A percentile compares a stretch with the other conserved stretches of the same genome.
Conservation (phyloP, 495 filamentous ascomycete genomes). For the Podospora sp. region DNA sequence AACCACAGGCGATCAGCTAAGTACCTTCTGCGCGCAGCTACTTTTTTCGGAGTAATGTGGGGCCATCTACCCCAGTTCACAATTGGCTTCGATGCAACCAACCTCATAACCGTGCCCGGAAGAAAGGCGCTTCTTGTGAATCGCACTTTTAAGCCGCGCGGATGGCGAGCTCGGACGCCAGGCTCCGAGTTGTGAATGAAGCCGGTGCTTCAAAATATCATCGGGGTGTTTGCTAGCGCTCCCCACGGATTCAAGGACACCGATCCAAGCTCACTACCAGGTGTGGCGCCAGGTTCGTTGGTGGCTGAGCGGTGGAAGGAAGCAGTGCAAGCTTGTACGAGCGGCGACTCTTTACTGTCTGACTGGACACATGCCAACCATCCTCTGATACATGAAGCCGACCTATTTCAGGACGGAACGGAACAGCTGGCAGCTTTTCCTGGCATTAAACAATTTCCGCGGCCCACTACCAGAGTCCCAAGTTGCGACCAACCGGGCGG, state of each 20-base stretch:
- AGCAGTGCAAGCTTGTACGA: no score
- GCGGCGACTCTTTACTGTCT: no score
- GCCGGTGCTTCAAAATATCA: not conserved
- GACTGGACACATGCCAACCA: no score
- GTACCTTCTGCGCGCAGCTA: not conserved
- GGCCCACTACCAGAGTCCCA: no score
- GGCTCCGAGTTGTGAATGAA: conserved; percentile 8
- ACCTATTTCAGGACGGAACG: no score
- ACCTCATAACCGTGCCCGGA: conserved; percentile 3
- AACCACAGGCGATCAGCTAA: not conserved
- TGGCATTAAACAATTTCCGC: no score
- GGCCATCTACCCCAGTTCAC: not conserved
- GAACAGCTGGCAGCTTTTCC: no score
- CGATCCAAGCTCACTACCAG: not conserved
- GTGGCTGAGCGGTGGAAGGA: no score
- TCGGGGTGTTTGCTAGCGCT: not conserved
- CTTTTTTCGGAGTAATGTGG: not conserved
- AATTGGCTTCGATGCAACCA: not conserved
- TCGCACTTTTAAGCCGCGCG: not conserved
- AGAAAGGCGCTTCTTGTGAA: not conserved
- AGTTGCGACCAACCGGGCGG: no score
- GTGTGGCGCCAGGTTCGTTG: not conserved
- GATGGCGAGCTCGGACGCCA: conserved; percentile 1
- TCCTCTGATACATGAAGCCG: no score
- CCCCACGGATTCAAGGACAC: not conserved